Evolutionary conservation across 2,329 filamentous ascomycete genomes (phyloP), one percentile per base, ranked within the genome.

Genomic region (Blastomyces percursus): DNA sequence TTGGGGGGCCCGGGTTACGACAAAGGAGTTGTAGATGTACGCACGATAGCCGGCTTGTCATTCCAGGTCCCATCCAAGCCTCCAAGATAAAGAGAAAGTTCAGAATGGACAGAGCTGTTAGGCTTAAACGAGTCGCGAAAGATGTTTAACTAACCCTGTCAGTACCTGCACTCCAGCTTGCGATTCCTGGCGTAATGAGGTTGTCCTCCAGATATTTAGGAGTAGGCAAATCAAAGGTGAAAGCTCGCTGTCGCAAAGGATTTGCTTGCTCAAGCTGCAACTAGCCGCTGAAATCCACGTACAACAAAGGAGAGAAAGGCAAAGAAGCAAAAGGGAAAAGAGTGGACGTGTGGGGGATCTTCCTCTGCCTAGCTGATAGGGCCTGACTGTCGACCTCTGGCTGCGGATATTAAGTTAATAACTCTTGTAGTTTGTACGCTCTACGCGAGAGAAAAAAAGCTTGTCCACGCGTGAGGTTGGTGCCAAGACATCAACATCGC

Each of bases 1-100:
- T 78, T 74, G 71, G 70, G 67, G 69, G 65, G 65, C 66, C 63
- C 63, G 64, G 35, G n/a, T 60, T 64, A 62, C 59, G 64, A 40
- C 30, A 44, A 32, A 54, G 19, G 55, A 27, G 27, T 44, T 42
- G 54, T 24, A 63, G 14, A 48, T 11, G 35, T 48, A 19, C 56
- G 42, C 27, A 50, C 32, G 32, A 30, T 9, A 24, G 35, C 48
- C 57, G 40, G 21, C 40, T 48, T 44, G 58, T 35, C 30, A 61
- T 56, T 44, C 8, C 27, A 48, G 19, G 58, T 54, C 24, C 35
- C 54, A 40, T 50, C 21, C 62, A 52, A 50, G 40, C 30, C 32
- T 62, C 21, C 2, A 48, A 32, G 12, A 30, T 3, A 58, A 51
- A 38, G 30, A 16, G 27, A 46, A 19, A n/a, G 27, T 19, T 30